Evolutionary conservation across 2,329 filamentous ascomycete genomes (phyloP).

Genomic region (Paramyrothecium roridum): DNA sequence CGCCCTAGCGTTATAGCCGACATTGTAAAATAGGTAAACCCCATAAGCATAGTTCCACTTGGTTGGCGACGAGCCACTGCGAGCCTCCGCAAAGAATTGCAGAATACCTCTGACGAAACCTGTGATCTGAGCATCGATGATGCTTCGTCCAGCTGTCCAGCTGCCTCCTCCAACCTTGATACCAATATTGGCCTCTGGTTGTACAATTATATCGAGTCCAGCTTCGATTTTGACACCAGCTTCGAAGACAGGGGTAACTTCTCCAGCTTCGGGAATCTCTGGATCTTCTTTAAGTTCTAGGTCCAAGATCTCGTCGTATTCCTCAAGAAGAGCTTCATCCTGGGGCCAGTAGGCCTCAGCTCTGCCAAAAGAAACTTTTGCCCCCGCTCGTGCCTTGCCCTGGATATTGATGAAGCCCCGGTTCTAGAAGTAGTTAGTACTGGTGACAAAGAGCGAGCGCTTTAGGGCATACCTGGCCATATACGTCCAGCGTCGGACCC

Average conservation of each 20-base stretch:
- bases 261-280: neutral
- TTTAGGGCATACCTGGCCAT: slow-evolving; percentile 4
- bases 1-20: slow-evolving; percentile 3
- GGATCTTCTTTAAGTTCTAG: neutral
- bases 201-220: slow-evolving; percentile 1
- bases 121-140: slow-evolving; percentile 2
- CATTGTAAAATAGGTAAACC: slow-evolving; percentile 2
- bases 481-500: slow-evolving; percentile 13
- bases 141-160: slow-evolving; percentile 1
- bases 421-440: neutral
- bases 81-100: slow-evolving; percentile 1
- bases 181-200: slow-evolving; percentile 5
- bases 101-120: slow-evolving; percentile 1
- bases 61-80: neutral
- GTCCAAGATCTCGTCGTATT: neutral
- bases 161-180: slow-evolving; percentile 3
- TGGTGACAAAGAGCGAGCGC: too few relatives aligned
- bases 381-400: neutral
- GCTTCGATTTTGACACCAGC: slow-evolving; percentile 4
- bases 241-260: slow-evolving; percentile 2
- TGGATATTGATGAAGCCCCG: neutral
- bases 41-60: slow-evolving; percentile 3
- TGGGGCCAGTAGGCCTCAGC: slow-evolving; percentile 1
- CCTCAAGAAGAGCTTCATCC: neutral
- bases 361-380: neutral